Conservation (phyloP, 2,329 filamentous ascomycete genomes). For the Cladophialophora yegresii region DNA sequence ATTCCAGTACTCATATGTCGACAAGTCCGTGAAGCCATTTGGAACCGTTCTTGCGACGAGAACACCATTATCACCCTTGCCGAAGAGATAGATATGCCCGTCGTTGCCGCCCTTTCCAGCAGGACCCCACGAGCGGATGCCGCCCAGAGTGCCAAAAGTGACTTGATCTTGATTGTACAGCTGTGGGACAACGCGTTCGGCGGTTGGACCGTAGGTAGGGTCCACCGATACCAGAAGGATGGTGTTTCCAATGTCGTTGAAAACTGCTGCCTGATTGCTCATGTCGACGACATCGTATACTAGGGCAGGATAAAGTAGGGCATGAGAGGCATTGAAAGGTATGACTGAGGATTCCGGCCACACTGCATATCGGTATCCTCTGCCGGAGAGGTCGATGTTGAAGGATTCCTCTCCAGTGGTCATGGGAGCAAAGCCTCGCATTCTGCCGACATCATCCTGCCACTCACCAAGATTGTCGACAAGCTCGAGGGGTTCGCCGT, state of each 20-base stretch:
- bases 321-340: constrained; percentile 37
- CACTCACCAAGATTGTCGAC: constrained; percentile 41
- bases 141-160: constrained; percentile 39
- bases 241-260: constrained; percentile 39
- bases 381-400: constrained; percentile 40
- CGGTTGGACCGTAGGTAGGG: constrained; percentile 37
- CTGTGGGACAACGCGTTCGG: constrained; percentile 37
- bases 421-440: constrained; percentile 40
- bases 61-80: constrained; percentile 37
- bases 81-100: constrained; percentile 41
- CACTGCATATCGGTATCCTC: constrained; percentile 40
- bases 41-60: constrained; percentile 36
- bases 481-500: constrained; percentile 36
- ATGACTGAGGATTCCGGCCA: constrained; percentile 42
- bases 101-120: constrained; percentile 38
- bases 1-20: constrained; percentile 39
- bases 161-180: constrained; percentile 38
- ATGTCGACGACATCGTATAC: constrained; percentile 40
- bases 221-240: constrained; percentile 38
- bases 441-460: constrained; percentile 39
- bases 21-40: constrained; percentile 30
- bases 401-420: constrained; percentile 40
- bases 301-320: constrained; percentile 39
- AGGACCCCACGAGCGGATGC: constrained; percentile 39
- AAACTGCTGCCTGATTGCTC: constrained; percentile 36